Evolutionary conservation across 352 stramenopile species (phyloP).

Genomic region (Phytophthora cajani): DNA sequence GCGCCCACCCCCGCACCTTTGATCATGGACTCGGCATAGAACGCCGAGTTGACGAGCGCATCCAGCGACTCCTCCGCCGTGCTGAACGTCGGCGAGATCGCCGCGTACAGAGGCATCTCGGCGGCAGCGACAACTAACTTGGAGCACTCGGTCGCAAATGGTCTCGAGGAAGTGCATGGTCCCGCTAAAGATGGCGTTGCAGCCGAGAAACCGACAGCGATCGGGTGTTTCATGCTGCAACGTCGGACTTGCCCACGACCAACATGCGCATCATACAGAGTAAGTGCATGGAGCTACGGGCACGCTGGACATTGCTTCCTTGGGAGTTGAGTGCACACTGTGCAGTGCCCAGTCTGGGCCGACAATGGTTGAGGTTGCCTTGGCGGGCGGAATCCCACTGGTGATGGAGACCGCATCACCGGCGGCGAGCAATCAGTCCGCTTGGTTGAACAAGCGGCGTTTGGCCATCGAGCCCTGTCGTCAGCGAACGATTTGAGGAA

Average conservation of each 20-base stretch:
- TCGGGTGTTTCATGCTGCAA: conserved; percentile 12
- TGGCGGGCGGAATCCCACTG: conserved; percentile 12
- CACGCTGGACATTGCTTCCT: no score
- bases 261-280: no score
- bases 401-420: conserved; percentile 17
- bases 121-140: background rate
- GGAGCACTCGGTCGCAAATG: background rate
- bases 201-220: conserved; percentile 23
- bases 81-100: conserved; percentile 74
- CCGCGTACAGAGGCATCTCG: conserved; percentile 63
- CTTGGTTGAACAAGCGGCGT: conserved; percentile 13
- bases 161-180: background rate
- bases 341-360: no score
- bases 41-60: conserved; percentile 53
- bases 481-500: conserved; percentile 19
- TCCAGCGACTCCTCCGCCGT: conserved; percentile 58
- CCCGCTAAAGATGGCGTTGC: conserved; percentile 3
- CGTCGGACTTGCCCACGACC: background rate
- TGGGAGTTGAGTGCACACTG: no score
- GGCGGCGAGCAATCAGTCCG: conserved; percentile 16
- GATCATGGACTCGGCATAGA: conserved; percentile 57
- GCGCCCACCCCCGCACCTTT: conserved; percentile 37
- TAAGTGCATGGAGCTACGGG: no score
- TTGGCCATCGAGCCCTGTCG: background rate
- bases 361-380: conserved; percentile 4